phyloP scores from a whole-genome alignment of 805 yeast genomes.

The Hemisphaericaspora nanyangensis region DNA sequence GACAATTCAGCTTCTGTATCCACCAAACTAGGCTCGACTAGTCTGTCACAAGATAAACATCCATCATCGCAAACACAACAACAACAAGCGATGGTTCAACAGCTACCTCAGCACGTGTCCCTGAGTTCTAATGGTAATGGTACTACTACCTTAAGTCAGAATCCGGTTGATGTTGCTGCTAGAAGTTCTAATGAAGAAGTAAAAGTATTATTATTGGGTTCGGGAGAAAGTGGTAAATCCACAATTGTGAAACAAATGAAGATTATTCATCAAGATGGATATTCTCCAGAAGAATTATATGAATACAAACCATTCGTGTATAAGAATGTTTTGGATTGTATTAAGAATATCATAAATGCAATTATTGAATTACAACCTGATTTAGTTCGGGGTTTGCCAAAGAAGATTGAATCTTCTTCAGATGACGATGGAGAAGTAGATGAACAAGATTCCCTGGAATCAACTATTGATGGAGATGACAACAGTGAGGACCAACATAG shows the following conservation, averaged over 20 bases:
- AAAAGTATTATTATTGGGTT: conserved; percentile 75
- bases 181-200: conserved; percentile 39
- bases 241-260: conserved; percentile 82
- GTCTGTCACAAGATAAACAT: conserved; percentile 7
- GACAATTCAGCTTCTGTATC: conserved; percentile 1
- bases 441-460: no score
- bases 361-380: conserved; percentile 48
- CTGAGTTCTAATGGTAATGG: conserved; percentile 1
- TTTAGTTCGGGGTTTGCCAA: conserved; percentile 20
- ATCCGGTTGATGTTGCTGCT: conserved; percentile 11
- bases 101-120: conserved; percentile 9
- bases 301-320: conserved; percentile 78
- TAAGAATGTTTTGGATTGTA: conserved; percentile 73
- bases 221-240: conserved; percentile 85
- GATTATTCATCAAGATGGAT: conserved; percentile 70
- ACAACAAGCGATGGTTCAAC: conserved; percentile 2
- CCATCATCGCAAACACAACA: background rate
- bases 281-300: conserved; percentile 61
- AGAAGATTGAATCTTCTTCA: conserved; percentile 3
- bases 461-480: conserved; percentile 6
- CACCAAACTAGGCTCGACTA: conserved; percentile 1
- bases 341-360: conserved; percentile 66
- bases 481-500: conserved; percentile 12
- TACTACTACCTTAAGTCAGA: conserved; percentile 4
- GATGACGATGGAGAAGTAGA: conserved; percentile 3